Conservation (phyloP, 2,329 filamentous ascomycete species). For the Botrytis byssoidea region DNA sequence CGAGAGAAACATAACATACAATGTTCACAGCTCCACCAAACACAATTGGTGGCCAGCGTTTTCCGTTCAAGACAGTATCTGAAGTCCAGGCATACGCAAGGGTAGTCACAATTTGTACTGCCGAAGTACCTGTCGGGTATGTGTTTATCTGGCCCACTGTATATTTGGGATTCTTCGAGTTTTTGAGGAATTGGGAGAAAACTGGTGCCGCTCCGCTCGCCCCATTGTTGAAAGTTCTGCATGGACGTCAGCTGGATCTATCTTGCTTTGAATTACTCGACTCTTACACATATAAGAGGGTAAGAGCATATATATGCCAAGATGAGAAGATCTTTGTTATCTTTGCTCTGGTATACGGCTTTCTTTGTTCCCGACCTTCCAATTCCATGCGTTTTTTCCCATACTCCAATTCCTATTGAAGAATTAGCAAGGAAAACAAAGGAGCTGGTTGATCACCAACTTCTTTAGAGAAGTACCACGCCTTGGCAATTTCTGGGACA, state of each 20-base stretch:
- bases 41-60: conserved; percentile 47
- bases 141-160: conserved; percentile 38
- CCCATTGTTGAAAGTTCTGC: conserved; percentile 17
- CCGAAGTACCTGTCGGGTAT: conserved; percentile 36
- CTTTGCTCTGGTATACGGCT: conserved; percentile 42
- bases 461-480: conserved; percentile 21
- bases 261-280: no score
- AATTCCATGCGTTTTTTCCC: conserved; percentile 33
- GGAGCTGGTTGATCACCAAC: conserved; percentile 12
- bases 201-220: conserved; percentile 24
- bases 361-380: conserved; percentile 41
- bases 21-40: conserved; percentile 44
- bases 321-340: conserved; percentile 39
- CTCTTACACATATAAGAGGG: conserved; percentile 27
- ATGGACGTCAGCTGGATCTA: not conserved
- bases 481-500: conserved; percentile 38
- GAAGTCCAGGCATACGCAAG: conserved; percentile 37
- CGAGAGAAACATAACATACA: conserved; percentile 35
- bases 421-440: conserved; percentile 23
- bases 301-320: conserved; percentile 44
- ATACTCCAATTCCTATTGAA: conserved; percentile 15
- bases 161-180: conserved; percentile 39
- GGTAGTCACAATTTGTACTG: conserved; percentile 31
- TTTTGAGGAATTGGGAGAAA: conserved; percentile 47
- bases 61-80: conserved; percentile 29